Percentiles rank a stretch among this genome's conserved stretches.
Evolutionary conservation across 2,329 filamentous ascomycete genomes (phyloP).

Genomic region (Pezicula neosporulosa): DNA sequence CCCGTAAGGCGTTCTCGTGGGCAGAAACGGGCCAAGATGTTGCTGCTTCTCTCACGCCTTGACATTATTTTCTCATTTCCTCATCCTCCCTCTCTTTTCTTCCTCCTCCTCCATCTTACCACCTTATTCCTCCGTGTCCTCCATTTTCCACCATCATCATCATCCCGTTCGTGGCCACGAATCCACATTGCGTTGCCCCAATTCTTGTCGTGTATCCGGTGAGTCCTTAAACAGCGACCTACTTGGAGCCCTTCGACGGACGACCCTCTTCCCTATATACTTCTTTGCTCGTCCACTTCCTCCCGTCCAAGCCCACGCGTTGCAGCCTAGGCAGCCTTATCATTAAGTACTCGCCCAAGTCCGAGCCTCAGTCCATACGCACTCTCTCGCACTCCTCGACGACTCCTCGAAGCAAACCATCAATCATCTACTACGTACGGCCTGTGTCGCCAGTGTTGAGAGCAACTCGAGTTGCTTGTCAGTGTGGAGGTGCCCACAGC

Average conservation of each 20-base stretch:
- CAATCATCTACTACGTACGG: no score
- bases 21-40: neutral
- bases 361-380: neutral
- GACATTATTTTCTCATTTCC: neutral
- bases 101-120: neutral
- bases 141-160: neutral
- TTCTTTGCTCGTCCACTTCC: neutral
- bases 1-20: neutral
- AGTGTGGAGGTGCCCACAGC: neutral
- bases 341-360: neutral
- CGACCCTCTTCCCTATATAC: conserved; percentile 15
- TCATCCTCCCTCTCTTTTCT: neutral
- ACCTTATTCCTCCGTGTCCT: neutral
- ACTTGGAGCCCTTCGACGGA: conserved; percentile 8
- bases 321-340: neutral
- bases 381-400: neutral
- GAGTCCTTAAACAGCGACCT: neutral
- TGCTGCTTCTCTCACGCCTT: neutral
- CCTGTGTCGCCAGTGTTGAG: no score
- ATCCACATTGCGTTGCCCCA: conserved; percentile 11
- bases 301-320: neutral
- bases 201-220: neutral
- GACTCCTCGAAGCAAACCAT: neutral
- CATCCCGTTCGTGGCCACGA: conserved; percentile 8
- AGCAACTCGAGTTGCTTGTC: no score